Conservation (phyloP, 306 rosid species). For the Trifolium subterraneum region DNA sequence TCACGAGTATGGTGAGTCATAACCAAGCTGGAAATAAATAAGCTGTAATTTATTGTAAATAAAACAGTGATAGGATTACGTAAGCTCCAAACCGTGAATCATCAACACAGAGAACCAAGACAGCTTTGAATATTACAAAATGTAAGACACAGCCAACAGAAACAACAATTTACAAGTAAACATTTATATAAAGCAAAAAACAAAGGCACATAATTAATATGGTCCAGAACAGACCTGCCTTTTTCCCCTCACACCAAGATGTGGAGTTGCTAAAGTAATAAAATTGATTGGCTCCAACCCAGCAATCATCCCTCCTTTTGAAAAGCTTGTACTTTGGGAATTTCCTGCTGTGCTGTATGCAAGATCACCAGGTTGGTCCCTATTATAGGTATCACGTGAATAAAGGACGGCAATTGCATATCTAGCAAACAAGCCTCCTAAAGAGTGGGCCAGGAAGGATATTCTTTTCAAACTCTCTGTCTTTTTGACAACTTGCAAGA, state of each 20-base stretch:
- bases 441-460: slow-evolving; percentile 93
- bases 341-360: slow-evolving; percentile 40
- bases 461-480: slow-evolving; percentile 76
- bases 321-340: slow-evolving; percentile 43
- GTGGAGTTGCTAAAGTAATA: slow-evolving; percentile 94
- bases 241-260: slow-evolving; percentile 94
- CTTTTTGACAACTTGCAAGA: slow-evolving; percentile 77
- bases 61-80: neutral
- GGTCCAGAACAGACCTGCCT: slow-evolving; percentile 69
- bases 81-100: slow-evolving; percentile 1
- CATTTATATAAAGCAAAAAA: slow-evolving; percentile 7
- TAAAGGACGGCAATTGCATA: slow-evolving; percentile 79
- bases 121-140: neutral
- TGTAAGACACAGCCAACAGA: slow-evolving; percentile 7
- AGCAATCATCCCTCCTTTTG: slow-evolving; percentile 71
- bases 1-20: too few relatives aligned
- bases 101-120: slow-evolving; percentile 5
- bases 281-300: slow-evolving; percentile 92
- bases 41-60: too few relatives aligned
- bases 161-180: neutral
- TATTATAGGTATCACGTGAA: slow-evolving; percentile 46
- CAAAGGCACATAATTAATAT: slow-evolving; percentile 35
- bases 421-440: slow-evolving; percentile 97
- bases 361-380: slow-evolving; percentile 50
- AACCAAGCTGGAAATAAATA: too few relatives aligned